These are phyloP conservation scores for Sporothrix globosa DNA, from an alignment of 2,329 filamentous ascomycete genomes.

Conservation along the genomic window DNA sequence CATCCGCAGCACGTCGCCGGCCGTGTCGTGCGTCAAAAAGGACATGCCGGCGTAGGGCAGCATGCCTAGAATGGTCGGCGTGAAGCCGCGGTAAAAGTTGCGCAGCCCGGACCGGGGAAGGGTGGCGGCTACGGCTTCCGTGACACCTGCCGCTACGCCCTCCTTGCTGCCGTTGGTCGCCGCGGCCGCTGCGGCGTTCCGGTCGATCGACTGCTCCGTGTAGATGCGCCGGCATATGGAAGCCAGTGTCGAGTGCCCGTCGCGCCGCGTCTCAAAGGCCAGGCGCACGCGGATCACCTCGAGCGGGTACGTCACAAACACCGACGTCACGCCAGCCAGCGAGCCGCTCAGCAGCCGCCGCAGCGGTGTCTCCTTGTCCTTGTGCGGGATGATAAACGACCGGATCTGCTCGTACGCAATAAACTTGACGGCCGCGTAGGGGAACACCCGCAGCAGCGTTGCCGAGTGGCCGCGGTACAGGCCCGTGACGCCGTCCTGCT, in stretches of 20 bases:
- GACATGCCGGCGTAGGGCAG: conserved; percentile 94
- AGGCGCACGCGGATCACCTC: conserved; percentile 91
- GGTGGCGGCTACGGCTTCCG: conserved; percentile 51
- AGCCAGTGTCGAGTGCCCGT: conserved; percentile 69
- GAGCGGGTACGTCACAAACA: conserved; percentile 94
- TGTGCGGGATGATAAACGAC: conserved; percentile 70
- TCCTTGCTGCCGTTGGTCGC: conserved; percentile 47
- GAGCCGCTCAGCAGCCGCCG: conserved; percentile 75
- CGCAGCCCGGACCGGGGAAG: conserved; percentile 69
- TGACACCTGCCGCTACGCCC: conserved; percentile 34
- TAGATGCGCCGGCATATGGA: conserved; percentile 87
- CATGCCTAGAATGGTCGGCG: conserved; percentile 90
- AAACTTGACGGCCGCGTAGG: conserved; percentile 97
- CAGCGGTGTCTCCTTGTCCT: conserved; percentile 75
- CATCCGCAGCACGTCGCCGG: conserved; percentile 78
- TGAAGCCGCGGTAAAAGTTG: conserved; percentile 96
- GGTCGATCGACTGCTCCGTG: conserved; percentile 64
- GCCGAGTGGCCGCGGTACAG: conserved; percentile 94
- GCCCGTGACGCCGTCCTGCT: conserved; percentile 70
- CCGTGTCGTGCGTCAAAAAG: conserved; percentile 91
- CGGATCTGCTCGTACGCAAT: conserved; percentile 97
- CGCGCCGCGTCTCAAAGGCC: conserved; percentile 86
- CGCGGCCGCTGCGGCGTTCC: conserved; percentile 44
- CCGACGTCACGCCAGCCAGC: conserved; percentile 81
- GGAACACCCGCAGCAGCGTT: conserved; percentile 91